A percentile compares a stretch with the other conserved stretches of the same genome.
These are phyloP conservation scores for Adiantum capillusveneris DNA, from an alignment of 75 land plant species.

Conservation along the genomic window DNA sequence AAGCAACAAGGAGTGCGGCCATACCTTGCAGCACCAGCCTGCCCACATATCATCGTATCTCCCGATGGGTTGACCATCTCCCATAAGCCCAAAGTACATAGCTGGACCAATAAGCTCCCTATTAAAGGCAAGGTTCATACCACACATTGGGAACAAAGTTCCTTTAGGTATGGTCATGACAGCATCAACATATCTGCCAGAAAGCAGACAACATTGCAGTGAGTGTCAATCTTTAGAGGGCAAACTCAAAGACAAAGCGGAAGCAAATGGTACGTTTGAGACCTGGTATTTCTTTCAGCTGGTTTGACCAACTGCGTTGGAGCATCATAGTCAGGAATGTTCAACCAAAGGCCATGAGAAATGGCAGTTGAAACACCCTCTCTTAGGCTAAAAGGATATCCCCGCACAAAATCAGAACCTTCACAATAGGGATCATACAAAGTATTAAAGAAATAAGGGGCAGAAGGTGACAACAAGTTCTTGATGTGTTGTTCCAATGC, in stretches of 20 bases:
- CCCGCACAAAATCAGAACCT: slow-evolving; percentile 47
- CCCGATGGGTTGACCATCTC: slow-evolving; percentile 65
- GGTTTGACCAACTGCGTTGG: slow-evolving; percentile 63
- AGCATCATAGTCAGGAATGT: slow-evolving; percentile 63
- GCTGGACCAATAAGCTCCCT: slow-evolving; percentile 50
- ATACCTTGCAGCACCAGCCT: slow-evolving; percentile 63
- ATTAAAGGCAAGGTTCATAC: slow-evolving; percentile 56
- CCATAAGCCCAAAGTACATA: slow-evolving; percentile 67
- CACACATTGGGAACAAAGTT: slow-evolving; percentile 58
- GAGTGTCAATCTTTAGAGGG: no score
- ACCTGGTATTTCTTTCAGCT: slow-evolving; percentile 45
- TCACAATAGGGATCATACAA: slow-evolving; percentile 49
- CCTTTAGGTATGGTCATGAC: slow-evolving; percentile 56
- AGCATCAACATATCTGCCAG: slow-evolving; percentile 58
- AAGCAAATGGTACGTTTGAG: no score
- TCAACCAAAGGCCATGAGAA: slow-evolving; percentile 58
- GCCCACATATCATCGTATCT: slow-evolving; percentile 71
- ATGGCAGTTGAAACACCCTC: slow-evolving; percentile 49
- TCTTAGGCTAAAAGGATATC: slow-evolving; percentile 53
- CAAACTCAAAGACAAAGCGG: no score
- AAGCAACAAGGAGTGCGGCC: no score
- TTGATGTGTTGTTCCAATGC: slow-evolving; percentile 52
- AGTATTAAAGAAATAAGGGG: slow-evolving; percentile 60
- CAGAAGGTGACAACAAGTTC: slow-evolving; percentile 34
- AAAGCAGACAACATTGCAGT: no score